A percentile compares a stretch with the other conserved stretches of the same genome.
Conservation (phyloP, 305 asterid genomes). For the Withania somnifera region DNA sequence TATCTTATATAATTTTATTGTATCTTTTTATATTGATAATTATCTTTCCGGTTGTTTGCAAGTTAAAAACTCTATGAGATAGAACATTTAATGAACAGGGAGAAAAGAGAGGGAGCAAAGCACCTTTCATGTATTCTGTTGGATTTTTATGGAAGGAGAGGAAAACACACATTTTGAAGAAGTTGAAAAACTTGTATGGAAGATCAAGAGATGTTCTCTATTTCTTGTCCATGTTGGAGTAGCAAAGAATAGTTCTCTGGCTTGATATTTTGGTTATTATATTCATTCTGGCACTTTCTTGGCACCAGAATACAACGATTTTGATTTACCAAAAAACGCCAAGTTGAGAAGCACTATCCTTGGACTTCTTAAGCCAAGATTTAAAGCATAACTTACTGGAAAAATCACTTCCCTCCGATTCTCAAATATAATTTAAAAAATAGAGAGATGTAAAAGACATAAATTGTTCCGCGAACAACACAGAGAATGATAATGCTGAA, state of each 20-base stretch:
- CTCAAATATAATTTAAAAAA: neutral
- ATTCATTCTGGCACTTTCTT: neutral
- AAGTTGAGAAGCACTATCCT: neutral
- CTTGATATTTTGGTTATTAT: neutral
- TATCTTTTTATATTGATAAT: neutral
- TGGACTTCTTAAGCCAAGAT: neutral
- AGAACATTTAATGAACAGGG: neutral
- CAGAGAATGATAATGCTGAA: conserved; percentile 8
- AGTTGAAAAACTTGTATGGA: neutral
- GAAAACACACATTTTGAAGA: neutral
- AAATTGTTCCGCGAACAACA: neutral
- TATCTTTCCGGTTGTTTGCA: neutral
- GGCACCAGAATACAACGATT: neutral
- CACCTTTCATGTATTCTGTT: neutral
- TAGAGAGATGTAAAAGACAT: neutral
- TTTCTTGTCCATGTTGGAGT: neutral
- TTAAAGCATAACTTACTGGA: neutral
- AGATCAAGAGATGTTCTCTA: neutral
- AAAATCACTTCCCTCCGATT: neutral
- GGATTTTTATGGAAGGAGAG: neutral
- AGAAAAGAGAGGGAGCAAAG: neutral
- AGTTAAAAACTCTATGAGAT: neutral
- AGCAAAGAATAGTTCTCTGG: neutral
- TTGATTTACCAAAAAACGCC: neutral
- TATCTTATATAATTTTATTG: neutral